phyloP scores from a whole-genome alignment of 257 asterid genomes.

The Anisodus tanguticus region DNA sequence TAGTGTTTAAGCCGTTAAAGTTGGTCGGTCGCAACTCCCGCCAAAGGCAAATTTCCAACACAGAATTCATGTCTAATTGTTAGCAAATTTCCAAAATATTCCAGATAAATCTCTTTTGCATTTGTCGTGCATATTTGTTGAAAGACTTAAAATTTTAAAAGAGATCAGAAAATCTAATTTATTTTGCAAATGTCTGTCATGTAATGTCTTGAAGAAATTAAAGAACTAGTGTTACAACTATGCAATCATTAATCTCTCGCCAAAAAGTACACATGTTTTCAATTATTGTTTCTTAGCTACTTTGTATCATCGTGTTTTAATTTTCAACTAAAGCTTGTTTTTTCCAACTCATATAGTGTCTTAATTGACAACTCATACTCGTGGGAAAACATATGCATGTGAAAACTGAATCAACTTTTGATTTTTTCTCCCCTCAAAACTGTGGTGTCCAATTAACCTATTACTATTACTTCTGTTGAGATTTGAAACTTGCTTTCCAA shows the following conservation, averaged over 20 bases:
- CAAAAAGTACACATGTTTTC: neutral
- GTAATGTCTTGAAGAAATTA: neutral
- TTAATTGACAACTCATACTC: constrained; percentile 23
- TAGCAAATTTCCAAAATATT: no score
- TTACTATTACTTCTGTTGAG: neutral
- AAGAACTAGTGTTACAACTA: neutral
- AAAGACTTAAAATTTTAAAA: no score
- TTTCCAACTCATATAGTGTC: neutral
- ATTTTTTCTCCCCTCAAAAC: neutral
- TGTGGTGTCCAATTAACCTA: neutral
- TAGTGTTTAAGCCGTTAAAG: no score
- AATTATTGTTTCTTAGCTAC: neutral
- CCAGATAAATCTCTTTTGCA: no score
- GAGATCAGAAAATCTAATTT: no score
- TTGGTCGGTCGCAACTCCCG: no score
- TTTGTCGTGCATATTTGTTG: no score
- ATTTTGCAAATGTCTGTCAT: no score
- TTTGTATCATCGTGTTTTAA: neutral
- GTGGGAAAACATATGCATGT: constrained; percentile 16
- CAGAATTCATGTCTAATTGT: no score
- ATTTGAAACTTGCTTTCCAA: neutral
- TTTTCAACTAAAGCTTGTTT: neutral
- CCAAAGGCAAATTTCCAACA: no score
- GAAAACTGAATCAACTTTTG: neutral
- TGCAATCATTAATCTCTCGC: constrained; percentile 13